Percentiles rank a stretch among this genome's conserved stretches.
phyloP scores from a whole-genome alignment of 441 rosid species.

The Eugenia klotzschiana region DNA sequence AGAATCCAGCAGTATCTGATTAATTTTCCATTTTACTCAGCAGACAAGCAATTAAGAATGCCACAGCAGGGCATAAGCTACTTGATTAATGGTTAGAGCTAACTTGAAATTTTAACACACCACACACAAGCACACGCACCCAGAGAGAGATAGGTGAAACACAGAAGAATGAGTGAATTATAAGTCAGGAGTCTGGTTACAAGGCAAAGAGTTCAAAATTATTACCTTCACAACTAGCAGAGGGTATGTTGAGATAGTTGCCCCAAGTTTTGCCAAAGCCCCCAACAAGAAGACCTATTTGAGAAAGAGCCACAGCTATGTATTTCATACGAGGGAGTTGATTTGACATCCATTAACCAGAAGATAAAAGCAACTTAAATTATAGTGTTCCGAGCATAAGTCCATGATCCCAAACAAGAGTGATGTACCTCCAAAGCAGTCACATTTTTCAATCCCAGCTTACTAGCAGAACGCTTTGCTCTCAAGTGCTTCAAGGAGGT shows the following conservation, averaged over 20 bases:
- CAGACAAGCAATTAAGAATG: neutral
- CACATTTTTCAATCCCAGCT: conserved; percentile 23
- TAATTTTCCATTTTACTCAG: neutral
- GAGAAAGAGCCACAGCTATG: neutral
- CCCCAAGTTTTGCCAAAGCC: conserved; percentile 61
- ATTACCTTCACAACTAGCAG: conserved; percentile 61
- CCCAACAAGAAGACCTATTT: conserved; percentile 48
- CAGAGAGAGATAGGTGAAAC: neutral
- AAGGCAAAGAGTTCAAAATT: neutral
- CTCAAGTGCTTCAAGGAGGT: conserved; percentile 34
- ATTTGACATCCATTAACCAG: neutral
- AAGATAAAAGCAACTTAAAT: neutral
- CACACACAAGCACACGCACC: neutral
- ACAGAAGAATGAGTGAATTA: neutral
- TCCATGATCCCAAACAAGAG: neutral
- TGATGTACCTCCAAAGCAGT: conserved; percentile 44
- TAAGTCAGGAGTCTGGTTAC: neutral
- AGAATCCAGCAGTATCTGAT: neutral
- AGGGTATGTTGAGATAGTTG: conserved; percentile 57
- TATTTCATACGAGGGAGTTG: neutral
- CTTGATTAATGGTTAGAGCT: neutral
- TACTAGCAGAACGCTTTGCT: conserved; percentile 27
- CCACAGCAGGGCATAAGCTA: neutral
- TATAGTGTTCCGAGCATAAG: neutral
- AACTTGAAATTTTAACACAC: neutral